These are phyloP conservation scores for Rossbeevera mucosa DNA, from an alignment of 768 basidiomycete species.

Conservation along the genomic window DNA sequence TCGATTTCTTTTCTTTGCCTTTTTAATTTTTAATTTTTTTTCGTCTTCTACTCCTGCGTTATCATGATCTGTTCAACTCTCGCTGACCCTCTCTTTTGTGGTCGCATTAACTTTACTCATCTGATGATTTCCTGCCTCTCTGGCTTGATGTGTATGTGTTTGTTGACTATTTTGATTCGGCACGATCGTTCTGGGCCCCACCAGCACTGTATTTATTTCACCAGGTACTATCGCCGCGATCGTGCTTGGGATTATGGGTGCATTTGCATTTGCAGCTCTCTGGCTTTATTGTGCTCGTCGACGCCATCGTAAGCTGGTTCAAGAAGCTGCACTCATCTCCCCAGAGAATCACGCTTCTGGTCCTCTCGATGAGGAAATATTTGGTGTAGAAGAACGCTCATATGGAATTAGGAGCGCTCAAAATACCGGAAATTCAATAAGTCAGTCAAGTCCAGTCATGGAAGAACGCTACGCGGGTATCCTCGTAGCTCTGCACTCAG, in stretches of 20 bases:
- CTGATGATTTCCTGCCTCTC: constrained; percentile 3
- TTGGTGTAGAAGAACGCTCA: constrained; percentile 9
- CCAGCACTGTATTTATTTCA: constrained; percentile 13
- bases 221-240: constrained; percentile 24
- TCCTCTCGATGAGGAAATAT: constrained; percentile 24
- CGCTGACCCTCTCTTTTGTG: constrained; percentile 17
- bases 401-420: background rate
- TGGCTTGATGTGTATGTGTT: background rate
- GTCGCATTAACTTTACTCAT: constrained; percentile 15
- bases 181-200: constrained; percentile 4
- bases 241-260: constrained; percentile 24
- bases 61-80: constrained; percentile 11
- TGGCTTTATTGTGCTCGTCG: constrained; percentile 33
- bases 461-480: constrained; percentile 28
- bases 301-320: constrained; percentile 23
- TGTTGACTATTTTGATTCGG: constrained; percentile 1
- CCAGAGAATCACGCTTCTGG: constrained; percentile 9
- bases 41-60: constrained; percentile 17
- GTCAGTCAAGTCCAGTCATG: constrained; percentile 2
- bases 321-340: constrained; percentile 13
- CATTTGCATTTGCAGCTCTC: constrained; percentile 22
- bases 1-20: constrained; percentile 1
- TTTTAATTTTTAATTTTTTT: constrained; percentile 5
- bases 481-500: constrained; percentile 21
- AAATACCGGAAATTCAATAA: background rate